Evolutionary conservation across 352 stramenopile genomes (phyloP).

Genomic region (Globisporangium splendens): DNA sequence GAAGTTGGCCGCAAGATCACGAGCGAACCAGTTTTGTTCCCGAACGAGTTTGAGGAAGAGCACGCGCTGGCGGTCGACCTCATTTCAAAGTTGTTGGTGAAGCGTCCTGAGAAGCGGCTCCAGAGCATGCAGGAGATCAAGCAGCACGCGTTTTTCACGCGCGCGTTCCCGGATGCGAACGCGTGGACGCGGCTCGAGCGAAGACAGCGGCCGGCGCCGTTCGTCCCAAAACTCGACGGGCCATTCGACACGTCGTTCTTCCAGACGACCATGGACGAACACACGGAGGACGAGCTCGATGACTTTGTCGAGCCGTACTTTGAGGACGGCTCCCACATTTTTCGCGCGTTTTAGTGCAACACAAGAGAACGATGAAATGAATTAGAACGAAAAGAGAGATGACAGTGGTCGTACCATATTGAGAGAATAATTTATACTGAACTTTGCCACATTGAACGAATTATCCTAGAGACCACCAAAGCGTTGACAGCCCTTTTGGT

Average conservation of each 20-base stretch:
- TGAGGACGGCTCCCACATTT: slow-evolving; percentile 67
- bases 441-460: too few species aligned
- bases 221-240: slow-evolving; percentile 56
- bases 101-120: slow-evolving; percentile 40
- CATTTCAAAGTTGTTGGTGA: slow-evolving; percentile 55
- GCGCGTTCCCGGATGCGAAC: slow-evolving; percentile 25
- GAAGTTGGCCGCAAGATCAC: slow-evolving; percentile 78
- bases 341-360: slow-evolving; percentile 40
- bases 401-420: too few species aligned
- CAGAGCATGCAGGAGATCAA: slow-evolving; percentile 50
- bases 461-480: too few species aligned
- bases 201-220: slow-evolving; percentile 45
- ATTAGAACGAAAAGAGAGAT: too few species aligned
- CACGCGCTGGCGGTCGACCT: slow-evolving; percentile 48
- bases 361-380: too few species aligned
- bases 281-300: slow-evolving; percentile 50
- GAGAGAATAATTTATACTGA: too few species aligned
- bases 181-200: slow-evolving; percentile 41
- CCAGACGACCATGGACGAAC: slow-evolving; percentile 44
- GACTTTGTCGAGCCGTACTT: slow-evolving; percentile 53
- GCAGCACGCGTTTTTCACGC: slow-evolving; percentile 53
- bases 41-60: slow-evolving; percentile 56
- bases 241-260: slow-evolving; percentile 76
- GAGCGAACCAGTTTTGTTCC: slow-evolving; percentile 59
- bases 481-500: too few species aligned